Base-by-base conservation (phyloP, 2,329 filamentous ascomycete genomes). In the Hirsutella minnesotensis region DNA sequence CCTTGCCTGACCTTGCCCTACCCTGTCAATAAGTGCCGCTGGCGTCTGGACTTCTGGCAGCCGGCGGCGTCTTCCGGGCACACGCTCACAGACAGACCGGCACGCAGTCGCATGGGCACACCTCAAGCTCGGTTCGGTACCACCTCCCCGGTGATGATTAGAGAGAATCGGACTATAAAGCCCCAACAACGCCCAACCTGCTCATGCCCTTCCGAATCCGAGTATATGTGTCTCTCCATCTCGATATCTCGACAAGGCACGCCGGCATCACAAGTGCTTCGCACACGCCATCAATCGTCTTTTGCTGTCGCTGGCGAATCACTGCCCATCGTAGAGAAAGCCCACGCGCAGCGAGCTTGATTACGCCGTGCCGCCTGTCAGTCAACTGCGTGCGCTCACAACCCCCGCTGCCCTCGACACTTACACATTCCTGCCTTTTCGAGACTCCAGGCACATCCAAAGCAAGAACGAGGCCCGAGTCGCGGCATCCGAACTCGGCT, bases 151-250 rank as follows among this genome's bases (percentile, higher is more conserved):
- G 27, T 10, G 27, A 31, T 10, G 15, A 30, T 34, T n/a, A 16
- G 38, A 27, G 38, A 31, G 24, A n/a, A 12, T 22, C 19, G 24
- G 13, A 37, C 41, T 47, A 47, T 49, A 47, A 49, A 46, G 41
- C 39, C 46, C 30, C 44, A 34, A 33, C 35, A 22, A 19, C 38
- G 35, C 43, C 47, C 45, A 40, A 38, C 19, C 22, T 19, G 12
- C 15, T 12, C 5, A 34, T 34, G 19, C 12, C 16, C n/a, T 7
- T 8, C n/a, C 22, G 38, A 24, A 27, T 22, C 18, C 16, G 24
- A 40, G 16, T 27, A 24, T 10, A 9, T 19, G 15, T 21, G 10
- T n/a, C 16, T 20, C 38, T 31, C 20, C 24, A 30, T 38, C 29
- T 12, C 9, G 29, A 10, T 3, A 18, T 8, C 33, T 27, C 12